phyloP scores from a whole-genome alignment of 805 yeast species.

The Candida loeiensis region DNA sequence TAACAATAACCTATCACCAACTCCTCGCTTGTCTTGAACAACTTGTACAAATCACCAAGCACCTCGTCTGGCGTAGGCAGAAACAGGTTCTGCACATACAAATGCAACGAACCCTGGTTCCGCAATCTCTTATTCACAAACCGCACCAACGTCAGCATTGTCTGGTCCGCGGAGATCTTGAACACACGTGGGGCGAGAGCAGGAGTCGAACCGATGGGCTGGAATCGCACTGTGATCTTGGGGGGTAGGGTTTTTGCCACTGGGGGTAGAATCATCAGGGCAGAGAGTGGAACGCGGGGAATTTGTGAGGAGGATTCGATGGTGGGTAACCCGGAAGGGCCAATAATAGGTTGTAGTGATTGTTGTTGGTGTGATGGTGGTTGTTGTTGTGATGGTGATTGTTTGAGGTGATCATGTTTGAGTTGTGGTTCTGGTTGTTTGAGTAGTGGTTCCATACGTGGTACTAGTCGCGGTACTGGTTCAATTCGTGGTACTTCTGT shows the following conservation, averaged over 20 bases:
- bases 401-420: too few species aligned
- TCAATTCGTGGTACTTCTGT: too few species aligned
- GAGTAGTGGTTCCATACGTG: too few species aligned
- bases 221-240: slow-evolving; percentile 51
- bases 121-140: slow-evolving; percentile 42
- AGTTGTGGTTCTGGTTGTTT: too few species aligned
- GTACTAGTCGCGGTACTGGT: too few species aligned
- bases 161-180: slow-evolving; percentile 46
- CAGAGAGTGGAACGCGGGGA: slow-evolving; percentile 7
- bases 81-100: slow-evolving; percentile 40
- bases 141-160: slow-evolving; percentile 42
- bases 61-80: slow-evolving; percentile 41
- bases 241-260: background rate
- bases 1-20: slow-evolving; percentile 38
- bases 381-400: too few species aligned
- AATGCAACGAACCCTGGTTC: slow-evolving; percentile 17
- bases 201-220: slow-evolving; percentile 58
- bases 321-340: background rate
- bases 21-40: slow-evolving; percentile 33
- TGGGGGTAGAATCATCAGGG: slow-evolving; percentile 6
- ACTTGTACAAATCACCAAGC: slow-evolving; percentile 28
- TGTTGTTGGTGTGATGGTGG: too few species aligned
- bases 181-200: slow-evolving; percentile 48
- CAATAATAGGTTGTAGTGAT: too few species aligned
- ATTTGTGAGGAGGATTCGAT: background rate